Evolutionary conservation across 2,329 filamentous ascomycete species (phyloP).

Genomic region (Seiridium cupressi): DNA sequence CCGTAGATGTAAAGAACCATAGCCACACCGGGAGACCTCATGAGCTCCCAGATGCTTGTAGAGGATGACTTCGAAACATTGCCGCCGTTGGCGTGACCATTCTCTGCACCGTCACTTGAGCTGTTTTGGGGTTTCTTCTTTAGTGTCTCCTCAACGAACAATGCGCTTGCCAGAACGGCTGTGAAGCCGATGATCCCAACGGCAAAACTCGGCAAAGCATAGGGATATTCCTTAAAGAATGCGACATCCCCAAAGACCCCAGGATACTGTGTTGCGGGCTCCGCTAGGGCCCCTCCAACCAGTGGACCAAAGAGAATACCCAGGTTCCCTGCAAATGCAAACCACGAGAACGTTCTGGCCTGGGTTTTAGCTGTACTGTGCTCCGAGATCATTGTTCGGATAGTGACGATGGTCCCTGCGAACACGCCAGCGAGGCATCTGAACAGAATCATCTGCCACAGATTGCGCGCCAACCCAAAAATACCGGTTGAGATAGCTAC

Average conservation of each 20-base stretch:
- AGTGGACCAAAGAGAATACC: constrained; percentile 73
- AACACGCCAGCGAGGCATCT: constrained; percentile 72
- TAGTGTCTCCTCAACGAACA: constrained; percentile 66
- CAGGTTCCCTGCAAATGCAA: constrained; percentile 72
- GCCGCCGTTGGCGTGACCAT: background rate
- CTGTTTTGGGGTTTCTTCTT: constrained; percentile 18
- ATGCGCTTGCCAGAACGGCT: constrained; percentile 45
- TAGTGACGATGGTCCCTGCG: constrained; percentile 69
- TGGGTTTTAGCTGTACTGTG: constrained; percentile 68
- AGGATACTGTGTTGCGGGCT: constrained; percentile 65
- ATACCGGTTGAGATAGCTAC: constrained; percentile 58
- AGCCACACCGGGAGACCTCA: constrained; percentile 63
- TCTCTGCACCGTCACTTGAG: constrained; percentile 11
- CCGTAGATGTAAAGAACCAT: constrained; percentile 64
- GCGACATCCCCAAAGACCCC: constrained; percentile 48
- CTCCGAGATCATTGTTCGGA: constrained; percentile 76
- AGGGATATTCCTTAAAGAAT: constrained; percentile 65
- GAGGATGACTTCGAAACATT: background rate
- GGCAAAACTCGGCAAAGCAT: constrained; percentile 62
- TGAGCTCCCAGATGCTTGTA: constrained; percentile 51
- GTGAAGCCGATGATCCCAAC: constrained; percentile 53
- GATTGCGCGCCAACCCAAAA: constrained; percentile 65
- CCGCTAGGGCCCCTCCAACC: constrained; percentile 66
- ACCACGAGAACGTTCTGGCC: constrained; percentile 72
- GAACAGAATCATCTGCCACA: constrained; percentile 75